A percentile compares a stretch with the other conserved stretches of the same genome.
phyloP scores from a whole-genome alignment of 1,139 yeast species.

The Taphrina wiesneri region DNA sequence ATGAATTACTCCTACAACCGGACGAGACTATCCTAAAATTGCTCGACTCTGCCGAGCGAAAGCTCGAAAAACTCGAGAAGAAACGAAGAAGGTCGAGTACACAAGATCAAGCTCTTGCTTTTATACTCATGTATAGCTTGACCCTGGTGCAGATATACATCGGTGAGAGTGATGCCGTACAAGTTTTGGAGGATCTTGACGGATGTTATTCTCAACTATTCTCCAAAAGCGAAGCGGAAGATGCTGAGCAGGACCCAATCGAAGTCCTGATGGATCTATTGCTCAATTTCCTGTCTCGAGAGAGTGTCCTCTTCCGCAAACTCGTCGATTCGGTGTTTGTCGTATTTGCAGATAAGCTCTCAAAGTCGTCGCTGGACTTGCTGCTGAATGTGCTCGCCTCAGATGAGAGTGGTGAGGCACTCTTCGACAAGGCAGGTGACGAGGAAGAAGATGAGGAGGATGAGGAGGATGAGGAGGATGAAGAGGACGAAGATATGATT shows the following conservation, averaged over 20 bases:
- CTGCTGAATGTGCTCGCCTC: slow-evolving; percentile 69
- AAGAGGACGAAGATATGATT: slow-evolving; percentile 45
- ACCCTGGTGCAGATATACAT: slow-evolving; percentile 74
- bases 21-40: slow-evolving; percentile 59
- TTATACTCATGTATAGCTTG: slow-evolving; percentile 76
- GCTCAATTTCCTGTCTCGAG: slow-evolving; percentile 71
- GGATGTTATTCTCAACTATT: slow-evolving; percentile 49
- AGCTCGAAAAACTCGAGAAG: slow-evolving; percentile 51
- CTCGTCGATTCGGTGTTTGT: slow-evolving; percentile 62
- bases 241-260: slow-evolving; percentile 40
- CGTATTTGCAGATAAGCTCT: slow-evolving; percentile 52
- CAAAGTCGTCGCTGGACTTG: slow-evolving; percentile 56
- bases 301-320: slow-evolving; percentile 68
- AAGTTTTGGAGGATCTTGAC: slow-evolving; percentile 69
- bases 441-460: slow-evolving; percentile 42
- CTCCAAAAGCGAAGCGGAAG: slow-evolving; percentile 36
- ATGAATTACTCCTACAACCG: slow-evolving; percentile 50
- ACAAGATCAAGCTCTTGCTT: slow-evolving; percentile 52
- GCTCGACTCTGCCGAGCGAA: slow-evolving; percentile 55
- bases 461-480: slow-evolving; percentile 40
- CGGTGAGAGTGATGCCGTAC: slow-evolving; percentile 72
- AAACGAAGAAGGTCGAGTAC: not conserved
- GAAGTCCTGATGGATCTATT: slow-evolving; percentile 69
- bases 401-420: slow-evolving; percentile 62
- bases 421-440: slow-evolving; percentile 43